Evolutionary conservation across 2,329 filamentous ascomycete genomes (phyloP).

Genomic region (Tolypocladium paradoxum): DNA sequence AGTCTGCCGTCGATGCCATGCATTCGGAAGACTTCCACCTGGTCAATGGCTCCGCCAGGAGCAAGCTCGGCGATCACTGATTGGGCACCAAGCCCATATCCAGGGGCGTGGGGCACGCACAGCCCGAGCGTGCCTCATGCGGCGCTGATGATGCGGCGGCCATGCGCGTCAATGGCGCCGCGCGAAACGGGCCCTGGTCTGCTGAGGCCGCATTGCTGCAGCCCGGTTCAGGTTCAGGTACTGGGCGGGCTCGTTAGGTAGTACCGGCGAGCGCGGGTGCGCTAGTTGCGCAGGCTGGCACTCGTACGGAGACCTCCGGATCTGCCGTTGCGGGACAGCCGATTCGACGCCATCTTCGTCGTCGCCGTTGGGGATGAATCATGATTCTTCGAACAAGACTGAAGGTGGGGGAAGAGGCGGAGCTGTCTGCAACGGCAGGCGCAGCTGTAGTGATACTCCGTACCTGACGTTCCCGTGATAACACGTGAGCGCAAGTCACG

Average conservation of each 20-base stretch:
- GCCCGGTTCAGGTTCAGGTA: neutral
- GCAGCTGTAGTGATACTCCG: neutral
- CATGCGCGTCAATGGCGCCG: constrained; percentile 8
- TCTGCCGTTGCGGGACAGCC: neutral
- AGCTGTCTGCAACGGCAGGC: neutral
- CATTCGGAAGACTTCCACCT: neutral
- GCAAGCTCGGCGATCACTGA: neutral
- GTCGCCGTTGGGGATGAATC: neutral
- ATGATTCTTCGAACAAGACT: neutral
- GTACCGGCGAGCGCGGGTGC: neutral
- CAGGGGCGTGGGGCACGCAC: neutral
- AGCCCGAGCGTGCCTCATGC: neutral
- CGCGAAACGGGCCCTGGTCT: neutral
- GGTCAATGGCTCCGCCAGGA: neutral
- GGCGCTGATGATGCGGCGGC: neutral
- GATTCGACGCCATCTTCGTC: neutral
- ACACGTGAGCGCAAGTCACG: neutral
- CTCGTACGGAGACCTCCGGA: neutral
- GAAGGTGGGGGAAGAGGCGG: neutral
- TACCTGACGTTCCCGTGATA: no score
- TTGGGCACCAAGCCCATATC: neutral
- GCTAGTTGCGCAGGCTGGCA: neutral
- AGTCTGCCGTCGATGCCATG: neutral
- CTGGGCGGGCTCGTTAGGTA: neutral
- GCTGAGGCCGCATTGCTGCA: neutral